Evolutionary conservation across 2,329 filamentous ascomycete species (phyloP).

Genomic region (Diaporthe ampelina): DNA sequence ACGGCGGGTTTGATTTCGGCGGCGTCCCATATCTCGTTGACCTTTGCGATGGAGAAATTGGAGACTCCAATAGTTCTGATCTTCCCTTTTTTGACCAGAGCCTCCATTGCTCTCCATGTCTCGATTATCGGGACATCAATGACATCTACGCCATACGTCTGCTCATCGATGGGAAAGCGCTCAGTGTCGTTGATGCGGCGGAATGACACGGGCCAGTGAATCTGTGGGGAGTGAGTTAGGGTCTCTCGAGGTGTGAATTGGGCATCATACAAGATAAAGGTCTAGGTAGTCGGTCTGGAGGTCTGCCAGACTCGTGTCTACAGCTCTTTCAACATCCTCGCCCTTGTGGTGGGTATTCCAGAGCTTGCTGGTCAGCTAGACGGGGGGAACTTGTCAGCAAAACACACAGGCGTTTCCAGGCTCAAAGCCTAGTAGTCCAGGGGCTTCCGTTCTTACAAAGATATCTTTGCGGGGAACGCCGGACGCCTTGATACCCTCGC

Average conservation of each 20-base stretch:
- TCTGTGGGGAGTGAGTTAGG: constrained; percentile 52
- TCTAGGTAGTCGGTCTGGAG: constrained; percentile 61
- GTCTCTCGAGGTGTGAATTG: too few relatives aligned
- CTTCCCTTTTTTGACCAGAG: constrained; percentile 64
- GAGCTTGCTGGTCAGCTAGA: constrained; percentile 64
- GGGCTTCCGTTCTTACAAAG: constrained; percentile 44
- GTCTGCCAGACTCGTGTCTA: constrained; percentile 58
- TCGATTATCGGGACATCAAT: constrained; percentile 60
- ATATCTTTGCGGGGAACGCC: constrained; percentile 50
- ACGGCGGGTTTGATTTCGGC: constrained; percentile 60
- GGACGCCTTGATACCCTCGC: constrained; percentile 52
- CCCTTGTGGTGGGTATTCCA: constrained; percentile 66
- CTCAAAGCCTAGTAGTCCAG: too few relatives aligned
- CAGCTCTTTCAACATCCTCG: constrained; percentile 56
- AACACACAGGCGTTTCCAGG: background rate
- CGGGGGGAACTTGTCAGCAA: background rate
- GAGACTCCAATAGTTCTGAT: constrained; percentile 67
- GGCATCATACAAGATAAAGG: constrained; percentile 56
- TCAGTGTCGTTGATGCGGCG: constrained; percentile 55
- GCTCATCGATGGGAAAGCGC: constrained; percentile 57
- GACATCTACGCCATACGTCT: constrained; percentile 59
- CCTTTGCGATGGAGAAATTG: constrained; percentile 64
- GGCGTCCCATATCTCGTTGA: constrained; percentile 62
- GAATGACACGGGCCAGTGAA: constrained; percentile 62
- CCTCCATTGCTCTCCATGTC: constrained; percentile 72